Percentiles rank a stretch among this genome's conserved stretches.
Conservation (phyloP, 106 monocot species). For the Dioscorea dumetorum region DNA sequence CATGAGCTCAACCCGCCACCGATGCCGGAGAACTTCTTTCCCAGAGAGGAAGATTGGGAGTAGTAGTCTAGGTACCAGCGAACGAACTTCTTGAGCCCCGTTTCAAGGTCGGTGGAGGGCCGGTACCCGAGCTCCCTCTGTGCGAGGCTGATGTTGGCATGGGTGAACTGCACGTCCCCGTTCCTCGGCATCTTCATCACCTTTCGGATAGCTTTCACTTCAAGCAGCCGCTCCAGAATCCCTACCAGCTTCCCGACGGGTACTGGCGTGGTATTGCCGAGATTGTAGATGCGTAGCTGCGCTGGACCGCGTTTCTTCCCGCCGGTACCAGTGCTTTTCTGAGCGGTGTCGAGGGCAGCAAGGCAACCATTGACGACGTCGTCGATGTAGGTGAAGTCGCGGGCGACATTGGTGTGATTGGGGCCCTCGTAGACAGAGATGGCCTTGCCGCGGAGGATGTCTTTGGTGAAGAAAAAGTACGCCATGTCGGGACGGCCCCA, state of each 20-base stretch:
- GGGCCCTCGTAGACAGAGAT: constrained; percentile 1
- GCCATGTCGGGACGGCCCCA: constrained; percentile 5
- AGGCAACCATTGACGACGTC: not conserved
- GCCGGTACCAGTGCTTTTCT: constrained; percentile 1
- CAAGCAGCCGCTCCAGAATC: constrained; percentile 11
- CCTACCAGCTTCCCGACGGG: constrained; percentile 3
- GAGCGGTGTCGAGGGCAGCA: not conserved
- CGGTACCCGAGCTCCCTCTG: not conserved
- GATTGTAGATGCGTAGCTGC: constrained; percentile 2
- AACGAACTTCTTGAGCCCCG: constrained; percentile 4
- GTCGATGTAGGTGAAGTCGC: constrained; percentile 5
- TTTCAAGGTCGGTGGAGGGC: constrained; percentile 1
- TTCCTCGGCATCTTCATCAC: constrained; percentile 2
- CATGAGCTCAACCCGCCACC: too few species aligned
- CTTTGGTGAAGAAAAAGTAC: constrained; percentile 5
- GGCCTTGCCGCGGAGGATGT: not conserved
- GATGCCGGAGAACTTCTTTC: too few species aligned
- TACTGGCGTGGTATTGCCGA: constrained; percentile 7
- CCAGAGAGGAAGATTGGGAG: too few species aligned
- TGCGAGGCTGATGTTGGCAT: constrained; percentile 1
- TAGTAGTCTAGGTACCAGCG: constrained; percentile 1
- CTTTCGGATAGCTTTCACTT: constrained; percentile 2
- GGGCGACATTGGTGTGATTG: not conserved
- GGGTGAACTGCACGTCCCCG: constrained; percentile 1
- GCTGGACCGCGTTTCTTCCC: constrained; percentile 11